Conservation (phyloP, 768 basidiomycete genomes). For the Suillus subalutaceus region DNA sequence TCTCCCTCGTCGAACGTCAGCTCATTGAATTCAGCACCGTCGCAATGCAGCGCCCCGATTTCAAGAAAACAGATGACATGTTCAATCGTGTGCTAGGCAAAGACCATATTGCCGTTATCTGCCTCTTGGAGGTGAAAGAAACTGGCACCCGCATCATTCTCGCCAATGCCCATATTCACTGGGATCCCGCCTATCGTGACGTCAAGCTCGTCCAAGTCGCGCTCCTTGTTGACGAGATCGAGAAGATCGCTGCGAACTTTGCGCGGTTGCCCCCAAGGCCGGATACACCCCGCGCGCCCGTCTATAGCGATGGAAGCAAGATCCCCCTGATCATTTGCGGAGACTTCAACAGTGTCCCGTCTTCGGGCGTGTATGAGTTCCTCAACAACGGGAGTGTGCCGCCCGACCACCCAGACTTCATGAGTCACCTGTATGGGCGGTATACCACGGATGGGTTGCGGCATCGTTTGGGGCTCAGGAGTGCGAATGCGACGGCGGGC, state of each 20-base stretch:
- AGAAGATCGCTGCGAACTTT: slow-evolving; percentile 86
- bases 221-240: slow-evolving; percentile 87
- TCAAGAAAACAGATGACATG: slow-evolving; percentile 99
- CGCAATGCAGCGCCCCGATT: slow-evolving; percentile 91
- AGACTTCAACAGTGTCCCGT: slow-evolving; percentile 93
- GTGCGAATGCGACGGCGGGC: slow-evolving; percentile 68
- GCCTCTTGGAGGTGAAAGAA: slow-evolving; percentile 81
- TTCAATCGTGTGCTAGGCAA: slow-evolving; percentile 97
- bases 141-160: slow-evolving; percentile 89
- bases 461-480: slow-evolving; percentile 82
- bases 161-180: slow-evolving; percentile 89
- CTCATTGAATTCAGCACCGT: slow-evolving; percentile 92
- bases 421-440: slow-evolving; percentile 86
- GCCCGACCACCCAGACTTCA: slow-evolving; percentile 86
- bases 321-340: slow-evolving; percentile 92
- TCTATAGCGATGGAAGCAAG: slow-evolving; percentile 81
- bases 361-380: slow-evolving; percentile 91
- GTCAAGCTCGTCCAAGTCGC: slow-evolving; percentile 98
- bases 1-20: slow-evolving; percentile 90
- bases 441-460: slow-evolving; percentile 90
- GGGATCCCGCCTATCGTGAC: slow-evolving; percentile 91
- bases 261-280: slow-evolving; percentile 76
- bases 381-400: slow-evolving; percentile 70
- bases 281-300: slow-evolving; percentile 43
- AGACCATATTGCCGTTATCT: slow-evolving; percentile 90